Base-by-base conservation (phyloP, 169 alveolate species). In the Plasmodium blacklocki region DNA sequence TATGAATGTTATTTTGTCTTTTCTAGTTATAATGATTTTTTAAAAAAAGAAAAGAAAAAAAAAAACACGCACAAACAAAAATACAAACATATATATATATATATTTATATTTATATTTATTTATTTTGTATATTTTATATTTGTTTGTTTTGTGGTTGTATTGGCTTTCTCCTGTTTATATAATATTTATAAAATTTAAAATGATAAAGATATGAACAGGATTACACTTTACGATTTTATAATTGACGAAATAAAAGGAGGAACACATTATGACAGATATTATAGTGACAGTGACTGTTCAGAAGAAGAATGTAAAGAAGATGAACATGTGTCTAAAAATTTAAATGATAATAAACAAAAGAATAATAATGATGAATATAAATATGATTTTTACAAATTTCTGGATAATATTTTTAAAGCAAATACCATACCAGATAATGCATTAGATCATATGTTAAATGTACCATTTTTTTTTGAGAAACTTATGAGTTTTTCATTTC, bases 391-490 rank as follows among this genome's bases (percentile, higher is more conserved):
- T 83, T 83, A 83, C 50, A 68, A 68, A 83, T 83, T 83, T 43
- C 70, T 83, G 26, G 91, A 83, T 47, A 58, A 56, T 50, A 58
- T 83, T 29, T 83, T 83, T 68, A 83, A 83, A 49, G 18, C 91
- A 3, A 73, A 83, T 73, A 19, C 83, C 1, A 83, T 83, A 14
- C 91, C 91, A 56, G 85, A 83, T 43, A 83, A 83, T 14, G 91
- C 91, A 32, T 43, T 83, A 26, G 91, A 83, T 3, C 96, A 94
- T 47, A 92, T 94, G 96, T 21, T 75, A 32, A 73, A 67, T 56
- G 88, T 94, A 29, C 96, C 96, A 18, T 49, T 58, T 43, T 88
- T 70, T 66, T 72, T 92, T 54, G 96, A 94, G 71, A 75, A 88
- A 75, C 43, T 94, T 1, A 92, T 94, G 93, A 86, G 75, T 49